Conservation (phyloP, 2,329 filamentous ascomycete species). For the Talaromyces albobiverticillius region DNA sequence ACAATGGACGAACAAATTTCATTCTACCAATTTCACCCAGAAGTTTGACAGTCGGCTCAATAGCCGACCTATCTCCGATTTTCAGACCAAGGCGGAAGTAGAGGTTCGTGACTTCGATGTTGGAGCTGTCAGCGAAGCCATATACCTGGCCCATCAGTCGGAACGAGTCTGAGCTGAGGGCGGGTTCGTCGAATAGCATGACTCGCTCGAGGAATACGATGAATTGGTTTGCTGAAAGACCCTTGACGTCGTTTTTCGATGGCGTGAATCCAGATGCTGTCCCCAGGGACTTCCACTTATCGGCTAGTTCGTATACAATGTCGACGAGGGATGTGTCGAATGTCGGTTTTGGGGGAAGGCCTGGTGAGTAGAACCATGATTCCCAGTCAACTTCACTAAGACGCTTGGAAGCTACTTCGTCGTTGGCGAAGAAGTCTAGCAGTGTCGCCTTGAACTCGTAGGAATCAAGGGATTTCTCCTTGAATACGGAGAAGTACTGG, state of each 20-base stretch:
- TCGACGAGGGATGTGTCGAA: constrained; percentile 89
- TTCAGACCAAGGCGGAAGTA: constrained; percentile 78
- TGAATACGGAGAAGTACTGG: constrained; percentile 79
- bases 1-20: constrained; percentile 94
- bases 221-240: constrained; percentile 81
- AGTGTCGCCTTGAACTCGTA: constrained; percentile 92
- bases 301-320: constrained; percentile 75
- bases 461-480: constrained; percentile 82
- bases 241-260: constrained; percentile 63
- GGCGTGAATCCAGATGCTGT: constrained; percentile 54
- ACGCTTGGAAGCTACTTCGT: constrained; percentile 61
- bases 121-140: constrained; percentile 68
- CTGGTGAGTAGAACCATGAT: constrained; percentile 80
- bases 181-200: constrained; percentile 61
- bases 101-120: constrained; percentile 79
- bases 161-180: constrained; percentile 62
- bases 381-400: constrained; percentile 81
- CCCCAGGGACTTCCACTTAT: constrained; percentile 68
- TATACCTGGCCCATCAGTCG: constrained; percentile 73
- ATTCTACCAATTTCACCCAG: constrained; percentile 83
- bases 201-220: constrained; percentile 86
- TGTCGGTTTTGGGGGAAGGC: constrained; percentile 82
- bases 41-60: constrained; percentile 68
- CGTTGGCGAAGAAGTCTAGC: constrained; percentile 74
- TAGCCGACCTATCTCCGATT: constrained; percentile 66